phyloP scores from a whole-genome alignment of 2,329 filamentous ascomycete species.

The Hymenoscyphus infarciens region DNA sequence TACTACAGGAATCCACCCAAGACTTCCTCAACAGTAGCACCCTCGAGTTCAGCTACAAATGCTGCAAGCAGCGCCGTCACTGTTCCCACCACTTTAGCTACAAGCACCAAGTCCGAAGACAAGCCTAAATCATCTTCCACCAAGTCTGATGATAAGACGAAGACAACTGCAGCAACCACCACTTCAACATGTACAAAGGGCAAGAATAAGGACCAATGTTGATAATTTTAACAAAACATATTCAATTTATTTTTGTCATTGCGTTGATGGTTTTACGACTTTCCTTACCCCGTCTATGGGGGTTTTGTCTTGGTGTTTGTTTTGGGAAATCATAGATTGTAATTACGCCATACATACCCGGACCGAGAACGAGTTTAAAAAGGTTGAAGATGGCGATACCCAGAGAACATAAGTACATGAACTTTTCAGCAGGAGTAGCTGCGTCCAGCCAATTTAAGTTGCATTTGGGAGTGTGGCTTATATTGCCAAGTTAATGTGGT shows the following conservation, averaged over 20 bases:
- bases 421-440: too few relatives aligned
- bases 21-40: not conserved
- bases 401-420: not conserved
- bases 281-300: not conserved
- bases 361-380: not conserved
- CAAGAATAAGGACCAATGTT: not conserved
- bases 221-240: not conserved
- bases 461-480: not conserved
- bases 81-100: too few relatives aligned
- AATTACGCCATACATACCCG: not conserved
- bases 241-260: not conserved
- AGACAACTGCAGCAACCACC: not conserved
- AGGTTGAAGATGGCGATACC: not conserved
- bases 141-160: too few relatives aligned
- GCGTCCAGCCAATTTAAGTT: too few relatives aligned
- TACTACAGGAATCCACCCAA: constrained; percentile 18
- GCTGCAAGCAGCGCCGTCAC: too few relatives aligned
- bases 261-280: not conserved
- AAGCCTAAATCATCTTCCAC: too few relatives aligned
- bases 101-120: too few relatives aligned
- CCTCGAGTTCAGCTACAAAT: too few relatives aligned
- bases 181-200: not conserved
- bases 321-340: not conserved
- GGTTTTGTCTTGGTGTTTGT: not conserved
- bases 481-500: too few relatives aligned